Conservation (phyloP, 345 rosid genomes). For the Anacardium occidentale region DNA sequence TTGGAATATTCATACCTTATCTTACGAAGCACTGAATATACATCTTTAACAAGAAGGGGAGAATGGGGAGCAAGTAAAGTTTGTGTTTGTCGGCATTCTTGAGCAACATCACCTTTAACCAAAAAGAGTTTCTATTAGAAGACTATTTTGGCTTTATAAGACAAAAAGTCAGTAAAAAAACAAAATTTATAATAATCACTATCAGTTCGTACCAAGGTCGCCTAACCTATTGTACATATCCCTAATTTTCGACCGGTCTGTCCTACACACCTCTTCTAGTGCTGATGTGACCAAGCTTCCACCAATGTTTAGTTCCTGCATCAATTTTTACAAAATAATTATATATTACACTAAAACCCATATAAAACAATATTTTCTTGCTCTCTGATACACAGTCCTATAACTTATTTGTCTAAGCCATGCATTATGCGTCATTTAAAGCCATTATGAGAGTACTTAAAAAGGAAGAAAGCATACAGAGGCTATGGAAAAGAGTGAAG, state of each 20-base stretch:
- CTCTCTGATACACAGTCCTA: too few relatives aligned
- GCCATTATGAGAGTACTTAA: too few relatives aligned
- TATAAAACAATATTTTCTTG: too few relatives aligned
- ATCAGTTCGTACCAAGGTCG: conserved; percentile 69
- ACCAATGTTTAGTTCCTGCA: conserved; percentile 83
- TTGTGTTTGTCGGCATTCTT: conserved; percentile 80
- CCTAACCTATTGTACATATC: conserved; percentile 77
- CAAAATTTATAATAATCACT: background rate
- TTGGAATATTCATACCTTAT: conserved; percentile 56
- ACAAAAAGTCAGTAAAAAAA: background rate
- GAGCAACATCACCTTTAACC: conserved; percentile 84
- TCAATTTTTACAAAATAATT: conserved; percentile 21
- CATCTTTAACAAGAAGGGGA: conserved; percentile 66
- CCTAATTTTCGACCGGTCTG: conserved; percentile 57
- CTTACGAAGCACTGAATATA: conserved; percentile 58
- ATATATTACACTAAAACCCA: background rate
- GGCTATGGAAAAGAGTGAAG: too few relatives aligned
- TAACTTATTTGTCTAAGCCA: too few relatives aligned
- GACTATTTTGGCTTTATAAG: conserved; percentile 8
- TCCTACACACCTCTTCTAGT: conserved; percentile 87
- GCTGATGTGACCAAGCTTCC: conserved; percentile 78
- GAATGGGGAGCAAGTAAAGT: conserved; percentile 71
- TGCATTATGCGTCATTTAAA: too few relatives aligned
- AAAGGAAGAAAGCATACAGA: too few relatives aligned
- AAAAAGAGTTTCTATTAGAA: conserved; percentile 19